Conservation (phyloP, 1,284 basidiomycete species). For the Boletus sp. region DNA sequence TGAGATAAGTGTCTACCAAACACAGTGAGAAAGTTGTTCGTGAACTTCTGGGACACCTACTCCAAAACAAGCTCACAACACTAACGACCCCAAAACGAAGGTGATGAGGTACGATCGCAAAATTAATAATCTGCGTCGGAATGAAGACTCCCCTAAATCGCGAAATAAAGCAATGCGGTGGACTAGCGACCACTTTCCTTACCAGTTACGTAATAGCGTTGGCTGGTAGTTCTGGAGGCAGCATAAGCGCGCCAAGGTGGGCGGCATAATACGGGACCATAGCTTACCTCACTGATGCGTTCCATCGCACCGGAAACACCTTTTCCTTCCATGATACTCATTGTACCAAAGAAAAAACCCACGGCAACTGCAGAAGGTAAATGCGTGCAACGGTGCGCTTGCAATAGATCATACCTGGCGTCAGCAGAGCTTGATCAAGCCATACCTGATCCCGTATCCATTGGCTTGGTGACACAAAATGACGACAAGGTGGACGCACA, state of each 20-base stretch:
- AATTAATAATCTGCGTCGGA: constrained; percentile 81
- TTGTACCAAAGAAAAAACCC: constrained; percentile 69
- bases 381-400: not conserved
- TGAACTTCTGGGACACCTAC: constrained; percentile 42
- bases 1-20: constrained; percentile 44
- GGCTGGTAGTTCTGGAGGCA: constrained; percentile 55
- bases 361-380: constrained; percentile 47
- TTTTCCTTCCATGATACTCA: constrained; percentile 72
- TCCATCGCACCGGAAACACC: constrained; percentile 49
- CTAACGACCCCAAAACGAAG: constrained; percentile 76
- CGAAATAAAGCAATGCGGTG: not conserved
- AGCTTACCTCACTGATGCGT: constrained; percentile 51
- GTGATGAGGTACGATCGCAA: constrained; percentile 73
- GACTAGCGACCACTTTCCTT: constrained; percentile 12
- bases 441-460: constrained; percentile 47
- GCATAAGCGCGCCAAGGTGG: not conserved
- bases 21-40: constrained; percentile 13
- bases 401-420: constrained; percentile 45
- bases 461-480: not conserved
- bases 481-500: constrained; percentile 35
- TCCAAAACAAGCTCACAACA: constrained; percentile 84
- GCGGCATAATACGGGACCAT: not conserved
- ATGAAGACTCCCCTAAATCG: constrained; percentile 64
- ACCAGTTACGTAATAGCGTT: constrained; percentile 74
- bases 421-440: constrained; percentile 70